Base-by-base conservation (phyloP, 805 yeast genomes). In the Starmerella apicola region DNA sequence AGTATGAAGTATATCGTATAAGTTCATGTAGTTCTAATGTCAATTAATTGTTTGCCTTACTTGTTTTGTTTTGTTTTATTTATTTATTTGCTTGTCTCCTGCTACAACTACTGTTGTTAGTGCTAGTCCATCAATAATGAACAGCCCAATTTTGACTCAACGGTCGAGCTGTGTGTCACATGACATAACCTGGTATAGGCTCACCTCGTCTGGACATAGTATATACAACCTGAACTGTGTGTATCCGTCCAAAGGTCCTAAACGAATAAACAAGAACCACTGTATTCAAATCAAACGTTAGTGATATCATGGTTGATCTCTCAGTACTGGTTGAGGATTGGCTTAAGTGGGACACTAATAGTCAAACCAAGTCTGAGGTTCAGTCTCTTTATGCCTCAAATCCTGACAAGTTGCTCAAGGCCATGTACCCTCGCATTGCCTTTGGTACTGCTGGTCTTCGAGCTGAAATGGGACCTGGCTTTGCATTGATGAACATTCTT, bases 381-480 rank as follows among this genome's bases (percentile, higher is more conserved):
- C 7, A 13, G 34, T 17, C 23, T 10, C 34, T 41, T 18, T 27
- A 21, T 7, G 15, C 10, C 4, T n/a, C 16, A 3, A 41, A 45
- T 31, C 41, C 49, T 10, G 61, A 15, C 3, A 15, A 8, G n/a
- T 33, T 46, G n/a, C 25, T 20, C 7, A 5, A n/a, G 8, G 15
- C 36, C 21, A 49, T 49, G 52, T 5, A 6, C 20, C 52, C 52
- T 15, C 44, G 95, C 38, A 78, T 86, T 21, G 63, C 75, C 10
- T 88, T 88, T 59, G 97, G 97, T 0, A 88, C 97, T 0, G 95
- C 97, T 2, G 97, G 96, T 0, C 70, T 91, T 35, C 66, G 98
- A 21, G 73, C 94, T 2, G 63, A 68, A 18, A 85, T 91, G 95
- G 86, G 77, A 45, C 84, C 95, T 0, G 97, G 98, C 0, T 85